These are phyloP conservation scores for Tylopilus rubrobrunneus DNA, from an alignment of 768 basidiomycete species.

Conservation along the genomic window DNA sequence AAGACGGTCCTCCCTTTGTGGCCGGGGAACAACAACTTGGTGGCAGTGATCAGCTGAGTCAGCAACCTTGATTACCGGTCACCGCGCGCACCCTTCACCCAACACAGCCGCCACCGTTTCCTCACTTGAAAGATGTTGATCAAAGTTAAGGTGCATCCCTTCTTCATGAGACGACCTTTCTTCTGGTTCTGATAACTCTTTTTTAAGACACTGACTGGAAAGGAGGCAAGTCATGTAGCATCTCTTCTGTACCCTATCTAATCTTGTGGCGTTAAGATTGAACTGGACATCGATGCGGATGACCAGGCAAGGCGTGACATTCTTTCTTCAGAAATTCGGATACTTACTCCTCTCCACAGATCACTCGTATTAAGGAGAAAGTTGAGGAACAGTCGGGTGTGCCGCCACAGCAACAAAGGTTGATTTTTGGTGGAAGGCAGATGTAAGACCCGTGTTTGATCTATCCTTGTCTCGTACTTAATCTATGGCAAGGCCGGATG, in stretches of 20 bases:
- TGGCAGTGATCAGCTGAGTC: too few relatives aligned
- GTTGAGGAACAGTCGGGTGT: conserved; percentile 99
- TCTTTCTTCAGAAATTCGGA: background rate
- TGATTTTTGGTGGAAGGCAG: conserved; percentile 91
- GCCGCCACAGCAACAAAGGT: conserved; percentile 90
- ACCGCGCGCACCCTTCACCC: background rate
- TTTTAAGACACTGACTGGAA: conserved; percentile 66
- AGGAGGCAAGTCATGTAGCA: conserved; percentile 61
- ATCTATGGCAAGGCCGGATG: conserved; percentile 66
- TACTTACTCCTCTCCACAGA: conserved; percentile 43
- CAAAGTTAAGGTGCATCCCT: conserved; percentile 21
- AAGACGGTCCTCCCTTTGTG: too few relatives aligned
- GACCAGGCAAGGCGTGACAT: conserved; percentile 58
- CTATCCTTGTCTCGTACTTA: background rate
- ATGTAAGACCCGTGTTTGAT: conserved; percentile 54
- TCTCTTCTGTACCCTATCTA: conserved; percentile 1
- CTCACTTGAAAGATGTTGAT: conserved; percentile 20
- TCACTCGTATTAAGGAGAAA: conserved; percentile 92
- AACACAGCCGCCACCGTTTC: background rate
- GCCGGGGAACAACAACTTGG: too few relatives aligned
- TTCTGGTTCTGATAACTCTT: background rate
- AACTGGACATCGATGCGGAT: conserved; percentile 89
- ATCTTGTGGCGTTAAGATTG: conserved; percentile 54
- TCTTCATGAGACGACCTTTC: background rate
- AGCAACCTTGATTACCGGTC: too few relatives aligned